Conservation (phyloP, 2,329 filamentous ascomycete species). For the Magnaporthiopsis rhizophila region DNA sequence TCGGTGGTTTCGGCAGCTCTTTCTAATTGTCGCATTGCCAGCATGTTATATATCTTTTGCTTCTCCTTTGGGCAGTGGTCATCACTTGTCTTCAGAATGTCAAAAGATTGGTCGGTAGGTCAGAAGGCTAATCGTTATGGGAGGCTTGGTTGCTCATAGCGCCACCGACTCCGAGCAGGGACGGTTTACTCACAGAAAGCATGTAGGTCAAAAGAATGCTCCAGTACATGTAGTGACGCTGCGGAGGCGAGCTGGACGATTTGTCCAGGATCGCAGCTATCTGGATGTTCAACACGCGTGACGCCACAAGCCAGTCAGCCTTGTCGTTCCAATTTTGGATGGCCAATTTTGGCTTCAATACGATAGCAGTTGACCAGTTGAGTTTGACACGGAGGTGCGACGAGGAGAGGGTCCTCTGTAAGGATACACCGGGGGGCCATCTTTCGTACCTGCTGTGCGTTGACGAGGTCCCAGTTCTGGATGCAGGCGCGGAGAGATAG, state of each 20-base stretch:
- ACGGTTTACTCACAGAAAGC: constrained; percentile 36
- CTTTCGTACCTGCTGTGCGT: constrained; percentile 43
- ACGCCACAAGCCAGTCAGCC: not conserved
- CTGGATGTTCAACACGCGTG: constrained; percentile 21
- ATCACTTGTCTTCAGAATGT: constrained; percentile 31
- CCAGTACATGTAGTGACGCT: constrained; percentile 43
- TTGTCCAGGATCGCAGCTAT: constrained; percentile 47
- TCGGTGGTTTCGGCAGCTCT: constrained; percentile 38
- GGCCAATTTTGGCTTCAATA: not conserved
- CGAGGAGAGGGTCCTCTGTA: not conserved
- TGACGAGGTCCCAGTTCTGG: constrained; percentile 45
- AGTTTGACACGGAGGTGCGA: not conserved
- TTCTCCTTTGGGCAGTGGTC: constrained; percentile 37
- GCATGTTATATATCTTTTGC: constrained; percentile 41
- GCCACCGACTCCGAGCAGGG: not conserved
- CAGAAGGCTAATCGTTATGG: not conserved
- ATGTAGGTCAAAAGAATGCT: constrained; percentile 46
- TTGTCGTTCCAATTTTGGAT: not conserved
- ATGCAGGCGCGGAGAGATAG: constrained; percentile 45
- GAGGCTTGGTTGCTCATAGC: not conserved
- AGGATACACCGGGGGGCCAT: not conserved
- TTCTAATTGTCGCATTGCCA: constrained; percentile 43
- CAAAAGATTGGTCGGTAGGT: not conserved
- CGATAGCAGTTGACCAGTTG: not conserved
- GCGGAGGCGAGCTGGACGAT: constrained; percentile 32